A percentile compares a stretch with the other conserved stretches of the same genome.
phyloP scores from a whole-genome alignment of 306 rosid genomes.

The Vachellia pachyceras region DNA sequence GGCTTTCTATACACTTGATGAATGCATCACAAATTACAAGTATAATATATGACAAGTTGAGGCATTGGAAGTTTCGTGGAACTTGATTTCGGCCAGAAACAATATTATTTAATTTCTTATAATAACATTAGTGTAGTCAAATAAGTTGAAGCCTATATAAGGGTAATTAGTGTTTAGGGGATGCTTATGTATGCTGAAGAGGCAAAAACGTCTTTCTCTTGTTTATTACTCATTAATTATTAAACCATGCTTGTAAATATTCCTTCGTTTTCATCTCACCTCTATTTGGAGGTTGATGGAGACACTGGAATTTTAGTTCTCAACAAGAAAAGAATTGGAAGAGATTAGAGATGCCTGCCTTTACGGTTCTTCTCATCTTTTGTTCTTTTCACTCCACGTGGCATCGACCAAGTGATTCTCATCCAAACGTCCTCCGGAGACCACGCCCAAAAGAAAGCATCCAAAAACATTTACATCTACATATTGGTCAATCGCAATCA shows the following conservation, averaged over 20 bases:
- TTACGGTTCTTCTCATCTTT: neutral
- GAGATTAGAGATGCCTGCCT: neutral
- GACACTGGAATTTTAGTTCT: neutral
- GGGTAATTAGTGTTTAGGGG: neutral
- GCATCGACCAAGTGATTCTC: neutral
- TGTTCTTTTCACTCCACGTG: neutral
- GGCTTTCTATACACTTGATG: neutral
- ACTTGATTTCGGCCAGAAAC: neutral
- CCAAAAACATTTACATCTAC: no score
- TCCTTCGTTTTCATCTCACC: neutral
- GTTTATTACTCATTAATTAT: neutral
- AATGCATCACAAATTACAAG: neutral
- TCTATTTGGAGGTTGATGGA: neutral
- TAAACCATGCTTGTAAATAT: neutral
- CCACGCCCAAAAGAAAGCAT: neutral
- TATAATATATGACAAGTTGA: neutral
- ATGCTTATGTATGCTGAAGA: neutral
- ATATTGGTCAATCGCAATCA: no score
- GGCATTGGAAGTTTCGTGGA: neutral
- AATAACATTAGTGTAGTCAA: neutral
- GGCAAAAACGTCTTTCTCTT: neutral
- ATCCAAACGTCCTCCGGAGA: neutral
- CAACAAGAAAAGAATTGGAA: neutral
- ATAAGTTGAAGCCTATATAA: neutral
- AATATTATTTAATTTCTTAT: neutral